Percentiles rank a stretch among this genome's conserved stretches.
Conservation (phyloP, 2,329 filamentous ascomycete genomes). For the Alternaria solani region DNA sequence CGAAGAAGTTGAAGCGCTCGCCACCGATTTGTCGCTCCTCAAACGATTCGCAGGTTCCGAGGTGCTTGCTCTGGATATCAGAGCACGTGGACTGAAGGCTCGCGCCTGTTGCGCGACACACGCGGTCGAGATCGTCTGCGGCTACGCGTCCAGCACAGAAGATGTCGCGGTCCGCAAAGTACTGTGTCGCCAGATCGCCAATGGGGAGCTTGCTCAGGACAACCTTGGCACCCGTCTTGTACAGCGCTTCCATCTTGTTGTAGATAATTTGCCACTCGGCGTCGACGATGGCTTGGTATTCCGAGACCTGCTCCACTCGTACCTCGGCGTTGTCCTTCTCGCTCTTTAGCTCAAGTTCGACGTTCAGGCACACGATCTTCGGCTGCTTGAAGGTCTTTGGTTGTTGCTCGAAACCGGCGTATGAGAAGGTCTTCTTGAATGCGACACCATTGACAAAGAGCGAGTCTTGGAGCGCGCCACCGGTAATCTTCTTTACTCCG, state of each 20-base stretch:
- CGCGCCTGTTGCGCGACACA: slow-evolving; percentile 92
- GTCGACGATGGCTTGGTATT: slow-evolving; percentile 99
- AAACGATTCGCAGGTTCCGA: slow-evolving; percentile 88
- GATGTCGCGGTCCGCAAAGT: slow-evolving; percentile 95
- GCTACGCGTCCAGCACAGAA: slow-evolving; percentile 97
- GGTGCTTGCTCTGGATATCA: slow-evolving; percentile 86
- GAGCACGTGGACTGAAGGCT: slow-evolving; percentile 95
- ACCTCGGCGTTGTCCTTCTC: slow-evolving; percentile 99
- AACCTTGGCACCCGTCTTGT: slow-evolving; percentile 95
- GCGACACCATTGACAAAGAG: slow-evolving; percentile 97
- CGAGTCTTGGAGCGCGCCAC: slow-evolving; percentile 93
- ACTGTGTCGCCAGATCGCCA: slow-evolving; percentile 95
- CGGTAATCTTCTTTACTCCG: slow-evolving; percentile 97
- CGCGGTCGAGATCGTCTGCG: slow-evolving; percentile 91
- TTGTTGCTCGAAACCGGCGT: slow-evolving; percentile 98
- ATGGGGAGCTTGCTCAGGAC: slow-evolving; percentile 97
- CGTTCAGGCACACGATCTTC: slow-evolving; percentile 96
- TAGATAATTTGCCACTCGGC: slow-evolving; percentile 99
- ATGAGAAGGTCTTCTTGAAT: slow-evolving; percentile 99
- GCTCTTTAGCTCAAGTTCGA: slow-evolving; percentile 97
- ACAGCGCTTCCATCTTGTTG: slow-evolving; percentile 96
- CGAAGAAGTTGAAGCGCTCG: slow-evolving; percentile 98
- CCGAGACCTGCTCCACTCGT: slow-evolving; percentile 95
- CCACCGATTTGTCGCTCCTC: slow-evolving; percentile 97
- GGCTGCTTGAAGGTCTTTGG: slow-evolving; percentile 94